These are phyloP conservation scores for Peronospora belbahrii DNA, from an alignment of 352 stramenopile genomes.

Conservation along the genomic window DNA sequence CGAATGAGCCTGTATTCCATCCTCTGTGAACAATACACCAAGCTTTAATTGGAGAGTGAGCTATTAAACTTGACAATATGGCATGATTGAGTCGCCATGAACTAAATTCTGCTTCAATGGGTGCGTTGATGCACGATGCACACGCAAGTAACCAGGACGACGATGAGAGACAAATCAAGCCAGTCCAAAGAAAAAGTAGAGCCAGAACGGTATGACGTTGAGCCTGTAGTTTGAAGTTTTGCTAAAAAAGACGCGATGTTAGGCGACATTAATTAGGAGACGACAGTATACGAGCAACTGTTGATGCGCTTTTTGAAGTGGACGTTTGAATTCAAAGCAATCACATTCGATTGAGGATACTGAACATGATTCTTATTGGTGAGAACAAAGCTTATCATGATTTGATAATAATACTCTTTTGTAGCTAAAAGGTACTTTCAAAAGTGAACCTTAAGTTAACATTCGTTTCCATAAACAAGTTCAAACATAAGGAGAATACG, in stretches of 20 bases:
- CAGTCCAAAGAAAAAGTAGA: conserved; percentile 32
- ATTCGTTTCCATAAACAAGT: no score
- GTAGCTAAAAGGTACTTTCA: no score
- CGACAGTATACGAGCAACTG: no score
- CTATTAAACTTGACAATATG: conserved; percentile 2
- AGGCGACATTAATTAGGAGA: conserved; percentile 1
- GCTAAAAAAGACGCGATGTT: conserved; percentile 19
- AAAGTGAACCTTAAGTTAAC: no score
- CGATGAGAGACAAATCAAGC: conserved; percentile 38
- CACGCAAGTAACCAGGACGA: conserved; percentile 30
- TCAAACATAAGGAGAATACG: no score
- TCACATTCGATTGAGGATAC: conserved; percentile 2
- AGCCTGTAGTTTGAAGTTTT: conserved; percentile 21
- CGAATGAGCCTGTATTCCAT: conserved; percentile 37
- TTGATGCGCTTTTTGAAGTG: no score
- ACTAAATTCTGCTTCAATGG: conserved; percentile 19
- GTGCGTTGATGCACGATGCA: conserved; percentile 30
- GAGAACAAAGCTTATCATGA: background rate
- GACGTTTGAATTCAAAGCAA: background rate
- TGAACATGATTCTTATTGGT: conserved; percentile 6
- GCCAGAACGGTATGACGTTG: conserved; percentile 29
- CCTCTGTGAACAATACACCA: conserved; percentile 38
- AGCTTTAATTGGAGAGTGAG: background rate
- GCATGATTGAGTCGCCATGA: conserved; percentile 1
- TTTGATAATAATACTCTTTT: no score